phyloP scores from a whole-genome alignment of 306 rosid genomes.

The Carpinus viminea region DNA sequence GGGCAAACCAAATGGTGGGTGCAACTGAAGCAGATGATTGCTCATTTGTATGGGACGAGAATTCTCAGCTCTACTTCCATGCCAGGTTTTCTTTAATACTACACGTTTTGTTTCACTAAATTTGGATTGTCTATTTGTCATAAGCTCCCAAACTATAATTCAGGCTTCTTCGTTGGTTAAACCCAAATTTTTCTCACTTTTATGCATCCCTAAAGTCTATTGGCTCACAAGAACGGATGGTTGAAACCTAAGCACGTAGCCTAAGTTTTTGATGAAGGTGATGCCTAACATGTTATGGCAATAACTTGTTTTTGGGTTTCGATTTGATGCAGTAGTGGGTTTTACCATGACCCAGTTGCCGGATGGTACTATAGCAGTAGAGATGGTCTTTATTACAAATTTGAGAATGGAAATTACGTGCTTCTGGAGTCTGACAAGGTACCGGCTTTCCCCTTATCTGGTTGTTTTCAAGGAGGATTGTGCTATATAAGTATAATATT shows the following conservation, averaged over 20 bases:
- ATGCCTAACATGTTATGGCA: not conserved
- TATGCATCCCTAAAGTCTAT: not conserved
- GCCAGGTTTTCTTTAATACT: constrained; percentile 49
- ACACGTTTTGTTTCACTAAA: not conserved
- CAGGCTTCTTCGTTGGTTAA: not conserved
- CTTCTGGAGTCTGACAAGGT: constrained; percentile 55
- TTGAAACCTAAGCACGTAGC: no score
- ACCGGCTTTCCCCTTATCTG: not conserved
- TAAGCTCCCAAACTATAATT: not conserved
- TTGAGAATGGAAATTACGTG: constrained; percentile 81
- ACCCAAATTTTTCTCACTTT: not conserved
- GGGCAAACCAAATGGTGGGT: constrained; percentile 16
- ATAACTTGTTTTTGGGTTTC: not conserved
- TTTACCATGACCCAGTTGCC: constrained; percentile 83
- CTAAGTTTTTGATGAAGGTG: not conserved
- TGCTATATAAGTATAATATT: not conserved
- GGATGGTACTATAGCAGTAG: constrained; percentile 84
- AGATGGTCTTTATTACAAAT: constrained; percentile 74
- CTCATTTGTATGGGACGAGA: constrained; percentile 75
- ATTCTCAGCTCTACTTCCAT: constrained; percentile 72
- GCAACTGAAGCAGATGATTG: constrained; percentile 25
- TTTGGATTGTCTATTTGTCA: not conserved
- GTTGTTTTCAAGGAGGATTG: not conserved
- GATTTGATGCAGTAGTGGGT: constrained; percentile 67
- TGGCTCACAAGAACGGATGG: no score